These are phyloP conservation scores for Epicoccum nigrum DNA, from an alignment of 2,329 filamentous ascomycete genomes.

Conservation along the genomic window DNA sequence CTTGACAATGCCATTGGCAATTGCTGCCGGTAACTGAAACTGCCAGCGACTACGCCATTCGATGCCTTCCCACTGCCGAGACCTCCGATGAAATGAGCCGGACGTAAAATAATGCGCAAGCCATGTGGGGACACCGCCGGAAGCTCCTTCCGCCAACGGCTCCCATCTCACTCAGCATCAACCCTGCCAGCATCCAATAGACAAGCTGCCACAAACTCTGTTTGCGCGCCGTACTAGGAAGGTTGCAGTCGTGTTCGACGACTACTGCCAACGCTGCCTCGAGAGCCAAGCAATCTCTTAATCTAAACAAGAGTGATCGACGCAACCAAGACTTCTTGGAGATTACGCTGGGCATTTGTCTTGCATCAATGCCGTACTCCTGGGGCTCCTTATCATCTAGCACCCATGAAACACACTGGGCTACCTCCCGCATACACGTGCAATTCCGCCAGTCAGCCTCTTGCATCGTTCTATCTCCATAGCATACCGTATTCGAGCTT, in stretches of 20 bases:
- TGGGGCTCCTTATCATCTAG: conserved; percentile 29
- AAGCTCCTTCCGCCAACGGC: too few species aligned
- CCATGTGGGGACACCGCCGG: too few species aligned
- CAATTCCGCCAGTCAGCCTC: conserved; percentile 5
- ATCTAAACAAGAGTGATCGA: conserved; percentile 34
- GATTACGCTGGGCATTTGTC: conserved; percentile 21
- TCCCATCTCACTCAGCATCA: too few species aligned
- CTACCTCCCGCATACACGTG: conserved; percentile 26
- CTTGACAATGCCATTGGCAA: not conserved
- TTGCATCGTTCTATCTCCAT: conserved; percentile 6
- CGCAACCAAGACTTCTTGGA: conserved; percentile 22
- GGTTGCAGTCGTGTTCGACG: not conserved
- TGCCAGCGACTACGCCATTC: not conserved
- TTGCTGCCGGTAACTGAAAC: conserved; percentile 3
- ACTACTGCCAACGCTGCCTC: conserved; percentile 7
- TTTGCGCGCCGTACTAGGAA: not conserved
- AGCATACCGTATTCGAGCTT: conserved; percentile 16
- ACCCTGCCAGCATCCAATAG: too few species aligned
- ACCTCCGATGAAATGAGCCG: not conserved
- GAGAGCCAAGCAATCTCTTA: conserved; percentile 31
- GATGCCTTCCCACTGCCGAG: not conserved
- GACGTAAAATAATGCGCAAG: not conserved
- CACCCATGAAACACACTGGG: conserved; percentile 4
- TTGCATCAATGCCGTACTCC: conserved; percentile 19
- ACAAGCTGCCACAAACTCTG: not conserved